A percentile compares a stretch with the other conserved stretches of the same genome.
Conservation (phyloP, 2,329 filamentous ascomycete species). For the Fragosphaeria purpurea region DNA sequence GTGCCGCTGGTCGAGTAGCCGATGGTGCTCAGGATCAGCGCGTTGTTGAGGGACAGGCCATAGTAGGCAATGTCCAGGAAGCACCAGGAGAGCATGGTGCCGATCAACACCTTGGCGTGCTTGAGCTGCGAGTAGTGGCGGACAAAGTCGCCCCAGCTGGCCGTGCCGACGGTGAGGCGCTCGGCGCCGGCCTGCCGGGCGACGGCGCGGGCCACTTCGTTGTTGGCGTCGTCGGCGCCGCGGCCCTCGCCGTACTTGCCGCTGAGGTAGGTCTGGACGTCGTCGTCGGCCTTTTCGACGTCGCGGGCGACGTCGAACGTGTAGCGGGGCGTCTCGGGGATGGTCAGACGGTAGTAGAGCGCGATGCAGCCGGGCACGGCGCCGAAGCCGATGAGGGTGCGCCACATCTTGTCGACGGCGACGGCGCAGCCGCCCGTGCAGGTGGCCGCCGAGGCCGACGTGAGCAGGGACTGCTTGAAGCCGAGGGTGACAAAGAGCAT, state of each 20-base stretch:
- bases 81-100: conserved; percentile 78
- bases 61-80: conserved; percentile 56
- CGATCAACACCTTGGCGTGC: conserved; percentile 52
- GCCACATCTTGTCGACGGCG: conserved; percentile 86
- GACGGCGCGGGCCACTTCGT: conserved; percentile 55
- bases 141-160: conserved; percentile 62
- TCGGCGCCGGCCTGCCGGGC: conserved; percentile 43
- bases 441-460: conserved; percentile 36
- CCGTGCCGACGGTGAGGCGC: conserved; percentile 55
- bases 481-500: conserved; percentile 65
- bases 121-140: conserved; percentile 60
- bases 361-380: conserved; percentile 72
- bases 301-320: conserved; percentile 74
- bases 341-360: conserved; percentile 69
- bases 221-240: conserved; percentile 27
- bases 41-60: conserved; percentile 66
- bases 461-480: conserved; percentile 54
- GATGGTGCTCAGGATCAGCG: conserved; percentile 59
- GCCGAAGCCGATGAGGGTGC: conserved; percentile 69
- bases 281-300: conserved; percentile 61
- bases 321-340: conserved; percentile 80
- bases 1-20: conserved; percentile 51
- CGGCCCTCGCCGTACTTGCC: conserved; percentile 48
- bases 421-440: conserved; percentile 55
- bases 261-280: conserved; percentile 64